Evolutionary conservation across 257 asterid species (phyloP), one percentile per base, ranked within the genome.

Genomic region (Solanum appendiculatum): DNA sequence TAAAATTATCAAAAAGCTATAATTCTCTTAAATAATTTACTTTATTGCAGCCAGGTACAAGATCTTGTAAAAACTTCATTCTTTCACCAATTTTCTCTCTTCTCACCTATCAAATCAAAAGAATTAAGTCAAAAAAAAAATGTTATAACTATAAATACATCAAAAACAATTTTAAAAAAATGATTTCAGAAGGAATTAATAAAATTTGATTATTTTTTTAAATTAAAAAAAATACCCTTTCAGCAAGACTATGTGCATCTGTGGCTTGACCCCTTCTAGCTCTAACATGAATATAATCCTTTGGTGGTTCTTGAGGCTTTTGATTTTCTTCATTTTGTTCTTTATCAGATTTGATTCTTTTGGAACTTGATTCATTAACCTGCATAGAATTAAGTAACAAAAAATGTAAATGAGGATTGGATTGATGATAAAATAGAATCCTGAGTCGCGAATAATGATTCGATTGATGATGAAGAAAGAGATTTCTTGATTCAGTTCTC

Each of bases 181-280:
- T 16, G 33, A 33, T 86, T 80, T 9, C 27, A 60, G 21, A 66
- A 13, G 23, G 21, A 31, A 31, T 69, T 70, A 33, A 33, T 44
- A 70, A 31, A 0, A 8, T 15, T 69, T 69, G 5, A 33, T 31
- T 23, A 21, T 31, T 31, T 12, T 69, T 68, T 29, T 6, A 18
- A 21, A 25, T n/a, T n/a, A n/a, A 70, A 29, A 51, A 12, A 80
- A 27, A 29, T 94, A 95, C 98, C 90, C 99, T 96, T 90, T 96
- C 99, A 58, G 99, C 99, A 58, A 96, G 96, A 86, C 99, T 96
- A 63, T 96, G 99, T 33, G 98, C 98, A 91, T 96, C 99, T 23
- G 99, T 96, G 9, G 99, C 99, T 33, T 96, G 96, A 27, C 99
- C 99, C 83, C 99, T 92, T 91, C 99, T 93, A 2, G 99, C 99